Percentiles rank a stretch among this genome's conserved stretches.
Conservation (phyloP, 2,329 filamentous ascomycete genomes). For the Diaporthe eres region DNA sequence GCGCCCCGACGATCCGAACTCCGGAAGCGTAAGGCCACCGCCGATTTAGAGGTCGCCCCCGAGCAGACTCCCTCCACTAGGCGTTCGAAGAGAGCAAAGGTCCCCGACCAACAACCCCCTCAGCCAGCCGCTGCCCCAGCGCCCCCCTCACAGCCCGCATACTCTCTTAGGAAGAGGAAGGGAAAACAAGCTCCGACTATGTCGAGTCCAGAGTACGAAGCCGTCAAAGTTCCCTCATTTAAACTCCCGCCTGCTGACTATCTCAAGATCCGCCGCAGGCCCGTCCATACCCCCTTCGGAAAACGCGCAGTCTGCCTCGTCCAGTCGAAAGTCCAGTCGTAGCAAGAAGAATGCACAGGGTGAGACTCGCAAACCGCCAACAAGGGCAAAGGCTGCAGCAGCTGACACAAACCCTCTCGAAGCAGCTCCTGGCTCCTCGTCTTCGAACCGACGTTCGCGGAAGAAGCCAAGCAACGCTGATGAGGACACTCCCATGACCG, state of each 20-base stretch:
- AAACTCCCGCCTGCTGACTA: constrained; percentile 24
- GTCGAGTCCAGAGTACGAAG: constrained; percentile 79
- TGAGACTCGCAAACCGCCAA: constrained; percentile 46
- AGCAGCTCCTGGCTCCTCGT: constrained; percentile 51
- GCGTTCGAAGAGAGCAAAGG: constrained; percentile 80
- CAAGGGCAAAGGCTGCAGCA: background rate
- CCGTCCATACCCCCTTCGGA: constrained; percentile 73
- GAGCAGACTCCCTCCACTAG: constrained; percentile 59
- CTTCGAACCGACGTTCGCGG: constrained; percentile 65
- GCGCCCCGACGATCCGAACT: constrained; percentile 56
- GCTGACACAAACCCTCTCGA: constrained; percentile 49
- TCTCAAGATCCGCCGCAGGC: constrained; percentile 59
- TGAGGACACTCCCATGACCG: constrained; percentile 79
- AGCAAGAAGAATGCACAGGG: constrained; percentile 72
- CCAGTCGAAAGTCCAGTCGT: constrained; percentile 80
- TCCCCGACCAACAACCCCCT: constrained; percentile 60
- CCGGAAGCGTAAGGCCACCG: constrained; percentile 82
- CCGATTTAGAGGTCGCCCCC: constrained; percentile 56
- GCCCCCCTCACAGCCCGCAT: constrained; percentile 51
- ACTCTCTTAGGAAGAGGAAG: constrained; percentile 66
- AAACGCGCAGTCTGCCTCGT: constrained; percentile 71
- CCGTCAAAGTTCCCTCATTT: background rate
- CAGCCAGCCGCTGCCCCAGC: constrained; percentile 52
- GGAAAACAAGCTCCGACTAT: constrained; percentile 75
- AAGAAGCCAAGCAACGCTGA: constrained; percentile 64